Percentiles rank a stretch among this genome's conserved stretches.
phyloP scores from a whole-genome alignment of 768 basidiomycete species.

The Cyathus striatus region DNA sequence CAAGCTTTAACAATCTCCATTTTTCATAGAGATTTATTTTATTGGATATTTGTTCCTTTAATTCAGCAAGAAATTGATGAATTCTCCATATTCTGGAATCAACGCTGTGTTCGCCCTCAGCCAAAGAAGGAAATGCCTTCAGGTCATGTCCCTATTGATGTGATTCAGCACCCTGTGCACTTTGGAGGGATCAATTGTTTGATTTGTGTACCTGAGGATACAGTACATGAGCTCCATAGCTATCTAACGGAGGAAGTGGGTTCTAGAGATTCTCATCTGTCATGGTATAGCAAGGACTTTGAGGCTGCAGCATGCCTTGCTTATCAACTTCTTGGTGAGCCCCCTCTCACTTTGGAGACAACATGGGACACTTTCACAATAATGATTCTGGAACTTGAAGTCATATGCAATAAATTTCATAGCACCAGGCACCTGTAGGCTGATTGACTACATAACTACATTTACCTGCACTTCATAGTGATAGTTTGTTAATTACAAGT shows the following conservation, averaged over 20 bases:
- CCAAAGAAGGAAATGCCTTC: slow-evolving; percentile 19
- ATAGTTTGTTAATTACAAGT: too few species aligned
- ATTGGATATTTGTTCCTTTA: slow-evolving; percentile 26
- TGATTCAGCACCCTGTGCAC: slow-evolving; percentile 10
- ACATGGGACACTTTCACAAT: too few species aligned
- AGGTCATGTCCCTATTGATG: slow-evolving; percentile 18
- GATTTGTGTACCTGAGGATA: slow-evolving; percentile 8
- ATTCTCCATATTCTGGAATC: slow-evolving; percentile 23
- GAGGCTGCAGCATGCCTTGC: too few species aligned
- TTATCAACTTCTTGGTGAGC: too few species aligned
- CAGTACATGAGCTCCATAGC: slow-evolving; percentile 5
- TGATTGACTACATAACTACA: too few species aligned
- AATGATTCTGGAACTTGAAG: too few species aligned
- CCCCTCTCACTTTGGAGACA: too few species aligned
- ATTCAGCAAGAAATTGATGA: slow-evolving; percentile 20
- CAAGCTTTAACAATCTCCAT: too few species aligned
- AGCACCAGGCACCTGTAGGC: too few species aligned
- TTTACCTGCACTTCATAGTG: too few species aligned
- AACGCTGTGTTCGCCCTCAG: slow-evolving; percentile 17
- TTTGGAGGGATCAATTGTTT: slow-evolving; percentile 10
- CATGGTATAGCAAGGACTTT: too few species aligned
- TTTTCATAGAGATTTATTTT: slow-evolving; percentile 21
- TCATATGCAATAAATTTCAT: too few species aligned
- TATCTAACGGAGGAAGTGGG: slow-evolving; percentile 12
- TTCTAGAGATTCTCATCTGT: slow-evolving; percentile 1